Conservation (phyloP, 2,329 filamentous ascomycete species). For the Cladophialophora carrionii region DNA sequence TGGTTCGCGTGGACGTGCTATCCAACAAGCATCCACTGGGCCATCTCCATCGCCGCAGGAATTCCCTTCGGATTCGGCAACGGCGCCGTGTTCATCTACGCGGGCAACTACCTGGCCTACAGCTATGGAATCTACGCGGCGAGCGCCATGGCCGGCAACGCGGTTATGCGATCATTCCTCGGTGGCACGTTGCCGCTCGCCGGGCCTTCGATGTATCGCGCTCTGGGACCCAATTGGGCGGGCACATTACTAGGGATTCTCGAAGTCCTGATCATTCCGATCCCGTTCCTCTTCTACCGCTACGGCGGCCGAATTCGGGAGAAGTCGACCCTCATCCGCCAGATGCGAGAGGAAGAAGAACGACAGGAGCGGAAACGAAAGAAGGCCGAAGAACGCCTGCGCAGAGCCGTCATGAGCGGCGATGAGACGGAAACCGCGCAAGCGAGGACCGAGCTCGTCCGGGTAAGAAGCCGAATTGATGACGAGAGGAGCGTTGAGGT, state of each 20-base stretch:
- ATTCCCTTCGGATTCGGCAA: conserved; percentile 80
- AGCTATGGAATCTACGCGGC: conserved; percentile 82
- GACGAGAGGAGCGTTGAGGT: conserved; percentile 24
- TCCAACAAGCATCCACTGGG: conserved; percentile 76
- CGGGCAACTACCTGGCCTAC: conserved; percentile 76
- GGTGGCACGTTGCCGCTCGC: conserved; percentile 80
- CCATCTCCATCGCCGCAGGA: conserved; percentile 75
- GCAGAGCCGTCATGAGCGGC: conserved; percentile 28
- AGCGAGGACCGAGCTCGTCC: conserved; percentile 22
- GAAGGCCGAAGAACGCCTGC: conserved; percentile 41
- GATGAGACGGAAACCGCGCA: conserved; percentile 39
- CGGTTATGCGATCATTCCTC: conserved; percentile 70
- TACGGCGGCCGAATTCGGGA: conserved; percentile 61
- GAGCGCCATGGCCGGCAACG: conserved; percentile 77
- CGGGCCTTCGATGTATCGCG: conserved; percentile 70
- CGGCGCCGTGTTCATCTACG: conserved; percentile 78
- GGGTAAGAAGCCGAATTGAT: conserved; percentile 28
- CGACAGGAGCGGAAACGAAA: conserved; percentile 50
- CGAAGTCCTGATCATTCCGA: conserved; percentile 74
- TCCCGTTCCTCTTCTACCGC: conserved; percentile 76
- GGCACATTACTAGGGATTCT: conserved; percentile 74
- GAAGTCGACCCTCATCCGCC: conserved; percentile 59
- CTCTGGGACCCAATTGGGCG: conserved; percentile 75
- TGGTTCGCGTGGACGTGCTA: conserved; percentile 88
- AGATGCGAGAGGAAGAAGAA: conserved; percentile 59